phyloP scores from a whole-genome alignment of 306 rosid species.

The Vigna hirtella region DNA sequence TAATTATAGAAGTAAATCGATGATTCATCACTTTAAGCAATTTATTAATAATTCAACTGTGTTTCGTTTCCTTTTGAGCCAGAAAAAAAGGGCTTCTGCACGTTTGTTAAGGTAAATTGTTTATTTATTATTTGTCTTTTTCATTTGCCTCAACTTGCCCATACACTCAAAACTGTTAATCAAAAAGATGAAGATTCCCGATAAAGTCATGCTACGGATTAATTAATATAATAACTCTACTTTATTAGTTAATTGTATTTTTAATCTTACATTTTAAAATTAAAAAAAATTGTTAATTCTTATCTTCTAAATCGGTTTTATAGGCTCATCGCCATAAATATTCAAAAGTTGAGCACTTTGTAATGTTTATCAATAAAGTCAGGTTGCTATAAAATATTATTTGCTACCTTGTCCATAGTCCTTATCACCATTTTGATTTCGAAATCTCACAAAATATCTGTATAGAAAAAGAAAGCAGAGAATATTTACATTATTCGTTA shows the following conservation, averaged over 20 bases:
- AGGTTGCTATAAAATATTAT: no score
- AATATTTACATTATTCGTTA: no score
- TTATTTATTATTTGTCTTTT: conserved; percentile 7
- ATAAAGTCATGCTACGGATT: conserved; percentile 11
- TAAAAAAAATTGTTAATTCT: no score
- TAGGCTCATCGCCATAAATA: no score
- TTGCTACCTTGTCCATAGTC: no score
- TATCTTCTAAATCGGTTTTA: no score
- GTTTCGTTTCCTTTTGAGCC: conserved; percentile 26
- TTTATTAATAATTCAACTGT: not conserved
- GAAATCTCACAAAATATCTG: no score
- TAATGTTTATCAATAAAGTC: no score
- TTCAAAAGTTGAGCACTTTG: no score
- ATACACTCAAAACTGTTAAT: conserved; percentile 10
- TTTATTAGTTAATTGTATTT: not conserved
- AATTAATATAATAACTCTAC: not conserved
- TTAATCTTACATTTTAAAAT: no score
- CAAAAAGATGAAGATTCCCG: conserved; percentile 13
- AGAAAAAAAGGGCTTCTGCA: conserved; percentile 3
- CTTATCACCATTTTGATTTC: no score
- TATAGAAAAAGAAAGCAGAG: no score
- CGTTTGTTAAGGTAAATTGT: not conserved
- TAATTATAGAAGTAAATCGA: not conserved
- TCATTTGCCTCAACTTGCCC: not conserved
- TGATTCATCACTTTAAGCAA: not conserved